Base-by-base conservation (phyloP, 1,284 basidiomycete genomes). In the Gastroboletus turbinatus region DNA sequence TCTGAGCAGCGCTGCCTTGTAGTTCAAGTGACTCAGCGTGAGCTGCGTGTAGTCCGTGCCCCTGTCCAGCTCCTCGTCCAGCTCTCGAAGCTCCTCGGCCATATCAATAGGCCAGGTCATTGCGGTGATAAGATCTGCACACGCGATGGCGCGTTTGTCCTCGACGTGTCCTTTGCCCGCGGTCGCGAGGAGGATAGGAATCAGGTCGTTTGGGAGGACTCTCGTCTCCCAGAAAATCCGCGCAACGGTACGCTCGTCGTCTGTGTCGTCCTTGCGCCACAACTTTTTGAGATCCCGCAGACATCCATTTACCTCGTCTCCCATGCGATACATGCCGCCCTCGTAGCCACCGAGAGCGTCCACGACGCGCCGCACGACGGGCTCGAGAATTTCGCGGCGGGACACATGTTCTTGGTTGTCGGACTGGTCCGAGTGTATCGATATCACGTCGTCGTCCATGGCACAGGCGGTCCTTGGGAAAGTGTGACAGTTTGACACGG, bases 31-130 rank as follows among this genome's bases (percentile, higher is more conserved):
- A 57, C 87, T 88, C 60, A 84, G 75, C 25, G 90, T 71, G 16
- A 97, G 80, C 60, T 88, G 85, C 0, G 92, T 92, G 71, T 95
- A 97, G 72, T 98, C 95, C 17, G 91, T 84, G 23, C 86, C 82
- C 56, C 82, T 82, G 67, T 90, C 88, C 29, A 83, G 60, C 46
- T 85, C 88, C 50, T 92, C 89, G 66, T 93, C 89, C 48, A 95
- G 80, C 67, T 97, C 95, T 68, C 90, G 91, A 58, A 98, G 77
- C 73, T 98, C 96, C 65, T 92, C 88, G 1, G 91, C 90, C 57
- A 97, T 78, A 73, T 98, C 92, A 57, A 98, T 96, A 1, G 96
- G 96, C 95, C 95, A 98, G 4, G 94, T 98, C 87, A 98, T 90
- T 0, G 94, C 94, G 0, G 92, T 92, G 66, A 96, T 87, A 27